Base-by-base conservation (phyloP, 352 stramenopile genomes). In the Globisporangium irregulare region DNA sequence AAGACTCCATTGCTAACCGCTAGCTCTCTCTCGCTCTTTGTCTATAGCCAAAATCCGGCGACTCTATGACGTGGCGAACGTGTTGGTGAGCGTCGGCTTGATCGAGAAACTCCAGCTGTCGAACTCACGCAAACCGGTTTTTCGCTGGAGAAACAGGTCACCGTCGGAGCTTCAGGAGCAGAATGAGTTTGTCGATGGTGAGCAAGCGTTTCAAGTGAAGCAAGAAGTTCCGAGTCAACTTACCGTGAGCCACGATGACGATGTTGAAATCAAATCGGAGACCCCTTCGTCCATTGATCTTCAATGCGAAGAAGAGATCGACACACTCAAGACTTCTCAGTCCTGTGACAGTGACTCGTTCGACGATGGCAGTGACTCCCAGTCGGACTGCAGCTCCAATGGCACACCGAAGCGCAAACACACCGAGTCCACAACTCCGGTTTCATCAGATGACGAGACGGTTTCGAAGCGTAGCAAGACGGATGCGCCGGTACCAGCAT, bases 11-110 rank as follows among this genome's bases (percentile, higher is more conserved):
- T 18, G 46, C 34, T 27, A 12, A 51, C 3, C 48, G 54, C 15
- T 14, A 38, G 14, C 2, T 51, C 25, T 24, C 62, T 24, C 48
- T 27, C 25, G 9, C 64, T 65, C 9, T 14, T 66, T 6, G 32
- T 6, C 15, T 22, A 48, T 72, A 95, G 88, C 96, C 56, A 98
- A 98, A 70, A 98, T 98, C 68, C 91, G 97, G 20, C 86, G 97
- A 27, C 86, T 99, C 29, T 99, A 99, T 68, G 97, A 99, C 66
- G 98, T 99, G 73, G 97, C 96, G 10, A 99, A 99, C 74, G 96
- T 99, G 8, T 87, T 99, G 25, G 82, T 95, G 3, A 94, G 86
- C 59, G 82, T 99, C 15, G 93, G 94, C 0, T 80, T 99, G 41
- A 94, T 98, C 38, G 85, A 96, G 67, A 98, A 98, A 66, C 69